These are phyloP conservation scores for Puccinia coronata DNA, from an alignment of 1,284 basidiomycete genomes.

Conservation along the genomic window DNA sequence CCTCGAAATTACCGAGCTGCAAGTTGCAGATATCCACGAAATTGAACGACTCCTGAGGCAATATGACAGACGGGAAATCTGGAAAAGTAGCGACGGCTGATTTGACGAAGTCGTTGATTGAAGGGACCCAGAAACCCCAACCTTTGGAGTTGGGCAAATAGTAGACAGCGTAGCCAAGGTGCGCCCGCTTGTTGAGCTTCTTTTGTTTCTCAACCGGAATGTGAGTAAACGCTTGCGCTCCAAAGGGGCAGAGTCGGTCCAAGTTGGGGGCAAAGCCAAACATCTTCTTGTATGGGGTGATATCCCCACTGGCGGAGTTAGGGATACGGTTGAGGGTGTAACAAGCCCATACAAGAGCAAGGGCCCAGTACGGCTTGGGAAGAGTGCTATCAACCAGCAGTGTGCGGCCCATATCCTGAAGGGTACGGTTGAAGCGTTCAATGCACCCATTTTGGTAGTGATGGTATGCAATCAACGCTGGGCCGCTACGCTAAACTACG, in stretches of 20 bases:
- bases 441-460: neutral
- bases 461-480: neutral
- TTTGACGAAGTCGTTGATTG: neutral
- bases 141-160: slow-evolving; percentile 7
- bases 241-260: neutral
- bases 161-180: neutral
- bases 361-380: neutral
- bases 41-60: no score
- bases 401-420: slow-evolving; percentile 29
- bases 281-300: slow-evolving; percentile 1
- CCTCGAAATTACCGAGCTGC: neutral
- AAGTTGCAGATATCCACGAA: neutral
- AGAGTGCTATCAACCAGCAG: neutral
- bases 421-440: slow-evolving; percentile 3
- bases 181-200: slow-evolving; percentile 12
- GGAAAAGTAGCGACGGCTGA: neutral
- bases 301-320: neutral
- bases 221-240: neutral
- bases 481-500: no score
- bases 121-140: slow-evolving; percentile 21
- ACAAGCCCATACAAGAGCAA: neutral
- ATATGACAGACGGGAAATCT: neutral
- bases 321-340: slow-evolving; percentile 15
- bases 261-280: neutral
- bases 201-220: slow-evolving; percentile 4